These are phyloP conservation scores for Aspergillus pseudoterreus DNA, from an alignment of 2,329 filamentous ascomycete genomes.

Conservation along the genomic window DNA sequence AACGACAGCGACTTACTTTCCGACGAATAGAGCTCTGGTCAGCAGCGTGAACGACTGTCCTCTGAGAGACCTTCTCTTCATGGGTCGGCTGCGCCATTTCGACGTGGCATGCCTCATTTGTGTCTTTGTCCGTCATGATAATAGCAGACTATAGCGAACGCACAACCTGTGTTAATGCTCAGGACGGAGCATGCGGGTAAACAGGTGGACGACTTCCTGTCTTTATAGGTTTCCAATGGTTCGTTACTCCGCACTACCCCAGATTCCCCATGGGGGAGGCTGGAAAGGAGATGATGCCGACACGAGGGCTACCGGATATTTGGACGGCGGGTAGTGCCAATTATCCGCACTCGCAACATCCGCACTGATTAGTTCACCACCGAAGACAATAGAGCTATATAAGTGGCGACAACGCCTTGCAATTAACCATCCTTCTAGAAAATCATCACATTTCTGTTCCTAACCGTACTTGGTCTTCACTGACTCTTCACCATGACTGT, in stretches of 20 bases:
- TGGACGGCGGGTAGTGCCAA: background rate
- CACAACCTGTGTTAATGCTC: too few relatives aligned
- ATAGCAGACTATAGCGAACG: too few relatives aligned
- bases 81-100: background rate
- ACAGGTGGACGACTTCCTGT: too few relatives aligned
- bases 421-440: too few relatives aligned
- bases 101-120: background rate
- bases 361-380: background rate
- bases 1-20: background rate
- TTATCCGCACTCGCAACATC: background rate
- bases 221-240: too few relatives aligned
- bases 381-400: background rate
- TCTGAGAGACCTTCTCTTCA: background rate
- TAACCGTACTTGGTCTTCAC: too few relatives aligned
- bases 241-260: too few relatives aligned
- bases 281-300: background rate
- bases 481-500: slow-evolving; percentile 1
- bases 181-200: too few relatives aligned
- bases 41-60: background rate
- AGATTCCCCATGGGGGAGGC: background rate
- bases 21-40: background rate
- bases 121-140: background rate
- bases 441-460: too few relatives aligned
- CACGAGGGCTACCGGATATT: background rate
- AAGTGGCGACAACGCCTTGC: background rate